Evolutionary conservation across 352 stramenopile species (phyloP).

Genomic region (Plasmopara muralis): DNA sequence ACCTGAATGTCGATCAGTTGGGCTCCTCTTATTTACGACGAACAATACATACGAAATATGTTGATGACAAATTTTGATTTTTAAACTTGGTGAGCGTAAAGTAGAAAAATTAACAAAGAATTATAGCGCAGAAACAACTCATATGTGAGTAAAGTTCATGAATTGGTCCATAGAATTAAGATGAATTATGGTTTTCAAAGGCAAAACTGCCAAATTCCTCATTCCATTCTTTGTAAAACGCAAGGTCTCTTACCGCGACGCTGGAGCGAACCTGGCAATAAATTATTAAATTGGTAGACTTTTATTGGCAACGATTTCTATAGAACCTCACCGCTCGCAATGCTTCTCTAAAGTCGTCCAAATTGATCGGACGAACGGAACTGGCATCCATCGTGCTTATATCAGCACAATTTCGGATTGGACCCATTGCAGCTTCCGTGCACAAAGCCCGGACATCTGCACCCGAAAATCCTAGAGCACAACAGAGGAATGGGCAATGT

Average conservation of each 20-base stretch:
- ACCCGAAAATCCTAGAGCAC: conserved; percentile 91
- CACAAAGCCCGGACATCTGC: conserved; percentile 97
- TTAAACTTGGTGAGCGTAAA: too few species aligned
- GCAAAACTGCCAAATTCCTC: conserved; percentile 89
- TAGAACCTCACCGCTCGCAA: conserved; percentile 61
- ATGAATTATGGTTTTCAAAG: conserved; percentile 59
- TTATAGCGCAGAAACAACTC: conserved; percentile 4
- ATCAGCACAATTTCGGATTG: conserved; percentile 79
- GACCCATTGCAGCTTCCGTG: conserved; percentile 96
- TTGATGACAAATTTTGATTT: too few species aligned
- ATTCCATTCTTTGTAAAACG: conserved; percentile 91
- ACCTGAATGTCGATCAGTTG: conserved; percentile 6
- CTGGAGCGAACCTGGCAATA: conserved; percentile 85
- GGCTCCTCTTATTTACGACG: conserved; percentile 35
- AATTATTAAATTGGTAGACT: neutral
- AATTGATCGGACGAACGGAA: conserved; percentile 91
- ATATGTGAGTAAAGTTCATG: conserved; percentile 1
- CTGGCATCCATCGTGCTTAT: conserved; percentile 87
- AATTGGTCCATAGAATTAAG: conserved; percentile 12
- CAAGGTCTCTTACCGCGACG: conserved; percentile 91
- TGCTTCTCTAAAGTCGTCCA: conserved; percentile 93
- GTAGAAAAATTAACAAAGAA: too few species aligned
- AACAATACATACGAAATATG: neutral
- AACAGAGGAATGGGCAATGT: neutral
- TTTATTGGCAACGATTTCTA: neutral